Evolutionary conservation across 2,329 filamentous ascomycete genomes (phyloP).

Genomic region (Arthroderma sp.): DNA sequence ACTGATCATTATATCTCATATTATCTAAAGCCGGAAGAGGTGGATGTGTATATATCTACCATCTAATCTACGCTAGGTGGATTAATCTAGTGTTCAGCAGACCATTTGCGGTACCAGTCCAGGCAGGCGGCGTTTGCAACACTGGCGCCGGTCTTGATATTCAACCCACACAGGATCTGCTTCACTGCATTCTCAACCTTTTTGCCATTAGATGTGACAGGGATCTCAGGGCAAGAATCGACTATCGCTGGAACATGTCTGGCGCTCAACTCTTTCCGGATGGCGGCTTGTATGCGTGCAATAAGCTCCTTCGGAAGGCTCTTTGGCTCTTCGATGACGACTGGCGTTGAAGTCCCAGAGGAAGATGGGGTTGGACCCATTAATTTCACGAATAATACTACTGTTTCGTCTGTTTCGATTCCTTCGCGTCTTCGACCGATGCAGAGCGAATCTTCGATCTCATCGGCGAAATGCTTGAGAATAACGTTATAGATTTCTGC

Average conservation of each 20-base stretch:
- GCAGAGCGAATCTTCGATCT: slow-evolving; percentile 78
- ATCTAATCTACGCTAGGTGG: not conserved
- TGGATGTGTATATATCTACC: slow-evolving; percentile 3
- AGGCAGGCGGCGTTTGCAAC: slow-evolving; percentile 86
- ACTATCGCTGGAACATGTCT: slow-evolving; percentile 79
- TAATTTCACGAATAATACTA: slow-evolving; percentile 81
- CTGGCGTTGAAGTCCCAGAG: slow-evolving; percentile 12
- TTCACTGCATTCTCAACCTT: slow-evolving; percentile 97
- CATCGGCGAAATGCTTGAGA: slow-evolving; percentile 62
- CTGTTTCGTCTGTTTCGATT: slow-evolving; percentile 68
- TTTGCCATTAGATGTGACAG: slow-evolving; percentile 87
- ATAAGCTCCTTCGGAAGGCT: slow-evolving; percentile 50
- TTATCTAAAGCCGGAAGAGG: not conserved
- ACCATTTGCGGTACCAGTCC: slow-evolving; percentile 79
- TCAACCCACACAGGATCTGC: slow-evolving; percentile 79
- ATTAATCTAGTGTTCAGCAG: slow-evolving; percentile 35
- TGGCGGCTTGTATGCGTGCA: slow-evolving; percentile 50
- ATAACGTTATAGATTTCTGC: slow-evolving; percentile 97
- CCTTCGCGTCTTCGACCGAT: slow-evolving; percentile 61
- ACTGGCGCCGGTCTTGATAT: slow-evolving; percentile 78
- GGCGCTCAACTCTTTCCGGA: slow-evolving; percentile 69
- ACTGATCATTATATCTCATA: not conserved
- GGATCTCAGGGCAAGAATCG: slow-evolving; percentile 74
- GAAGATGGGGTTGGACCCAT: slow-evolving; percentile 21
- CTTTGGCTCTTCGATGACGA: slow-evolving; percentile 31